Base-by-base conservation (phyloP, 1,284 basidiomycete species). In the Fomitopsis schrenkii region DNA sequence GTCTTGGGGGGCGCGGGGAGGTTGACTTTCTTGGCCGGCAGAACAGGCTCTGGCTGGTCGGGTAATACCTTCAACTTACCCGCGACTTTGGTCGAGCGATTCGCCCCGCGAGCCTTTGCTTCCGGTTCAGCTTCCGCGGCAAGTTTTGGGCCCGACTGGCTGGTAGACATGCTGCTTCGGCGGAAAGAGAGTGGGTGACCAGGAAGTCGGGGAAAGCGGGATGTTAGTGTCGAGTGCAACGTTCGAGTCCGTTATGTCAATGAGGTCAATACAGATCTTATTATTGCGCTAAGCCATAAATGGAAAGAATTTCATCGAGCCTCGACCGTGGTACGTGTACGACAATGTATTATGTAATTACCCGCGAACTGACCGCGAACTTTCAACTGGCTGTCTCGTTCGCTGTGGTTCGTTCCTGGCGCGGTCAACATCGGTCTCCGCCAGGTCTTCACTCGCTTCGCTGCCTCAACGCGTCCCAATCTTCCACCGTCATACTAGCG, bases 21-120 rank as follows among this genome's bases (percentile, higher is more conserved):
- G 17, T 72, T 69, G 15, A 64, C 64, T 22, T 22, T 22, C 40
- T 67, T 68, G 66, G 67, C 68, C 54, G 65, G 64, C 40, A 70
- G 63, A 65, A 79, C 74, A 59, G 80, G 74, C 64, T 95, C 90
- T 10, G 93, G 93, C 70, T 97, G 93, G 67, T 96, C 94, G 48
- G 95, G 95, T 19, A 98, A 83, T 45, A 97, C 94, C 75, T 97
- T 97, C 70, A 97, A 86, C 73, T 97, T 97, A 62, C 87, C 83
- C 5, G 89, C 87, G 26, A 87, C 84, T 73, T 97, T 97, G 1
- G 95, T 95, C n/a, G 94, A 88, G 62, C 90, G 80, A 67, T 91
- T 91, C 15, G 90, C 89, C 1, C 90, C 89, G 59, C 90, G 81
- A 28, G 80, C 71, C 66, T 90, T 91, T 19, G 76, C 71, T 57